A percentile compares a stretch with the other conserved stretches of the same genome.
Evolutionary conservation across 768 basidiomycete species (phyloP).

Genomic region (Pleurotus tuoliensis): DNA sequence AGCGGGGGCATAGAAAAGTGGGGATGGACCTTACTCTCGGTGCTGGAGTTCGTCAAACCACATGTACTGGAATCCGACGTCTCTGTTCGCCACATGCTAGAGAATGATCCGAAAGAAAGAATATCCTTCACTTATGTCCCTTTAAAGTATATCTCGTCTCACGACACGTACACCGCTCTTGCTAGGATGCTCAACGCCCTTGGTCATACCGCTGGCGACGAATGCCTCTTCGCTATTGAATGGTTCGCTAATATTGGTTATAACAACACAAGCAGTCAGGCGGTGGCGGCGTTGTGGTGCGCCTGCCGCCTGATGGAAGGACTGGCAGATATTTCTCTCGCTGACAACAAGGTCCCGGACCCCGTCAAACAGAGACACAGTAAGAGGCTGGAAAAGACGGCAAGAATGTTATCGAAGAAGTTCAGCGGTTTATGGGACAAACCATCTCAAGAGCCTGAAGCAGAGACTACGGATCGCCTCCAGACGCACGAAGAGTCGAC

Average conservation of each 20-base stretch:
- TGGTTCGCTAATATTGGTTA: constrained; percentile 68
- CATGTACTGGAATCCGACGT: constrained; percentile 44
- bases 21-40: constrained; percentile 83
- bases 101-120: constrained; percentile 37
- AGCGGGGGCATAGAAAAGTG: constrained; percentile 85
- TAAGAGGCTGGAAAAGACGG: constrained; percentile 59
- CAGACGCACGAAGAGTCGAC: constrained; percentile 32
- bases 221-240: constrained; percentile 72
- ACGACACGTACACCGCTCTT: constrained; percentile 49
- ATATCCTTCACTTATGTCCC: constrained; percentile 55
- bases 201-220: constrained; percentile 65
- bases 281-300: constrained; percentile 82
- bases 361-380: constrained; percentile 28
- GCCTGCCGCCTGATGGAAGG: constrained; percentile 77
- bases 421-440: constrained; percentile 73
- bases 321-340: constrained; percentile 45
- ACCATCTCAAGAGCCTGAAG: constrained; percentile 23
- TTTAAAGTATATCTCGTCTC: constrained; percentile 53
- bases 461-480: constrained; percentile 12
- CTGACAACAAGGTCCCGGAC: constrained; percentile 21
- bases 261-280: constrained; percentile 36
- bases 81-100: constrained; percentile 53
- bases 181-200: constrained; percentile 71
- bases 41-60: constrained; percentile 71
- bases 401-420: constrained; percentile 56